These are phyloP conservation scores for Coelastrella sp. DNA, from an alignment of 139 green algal genomes.

Conservation along the genomic window DNA sequence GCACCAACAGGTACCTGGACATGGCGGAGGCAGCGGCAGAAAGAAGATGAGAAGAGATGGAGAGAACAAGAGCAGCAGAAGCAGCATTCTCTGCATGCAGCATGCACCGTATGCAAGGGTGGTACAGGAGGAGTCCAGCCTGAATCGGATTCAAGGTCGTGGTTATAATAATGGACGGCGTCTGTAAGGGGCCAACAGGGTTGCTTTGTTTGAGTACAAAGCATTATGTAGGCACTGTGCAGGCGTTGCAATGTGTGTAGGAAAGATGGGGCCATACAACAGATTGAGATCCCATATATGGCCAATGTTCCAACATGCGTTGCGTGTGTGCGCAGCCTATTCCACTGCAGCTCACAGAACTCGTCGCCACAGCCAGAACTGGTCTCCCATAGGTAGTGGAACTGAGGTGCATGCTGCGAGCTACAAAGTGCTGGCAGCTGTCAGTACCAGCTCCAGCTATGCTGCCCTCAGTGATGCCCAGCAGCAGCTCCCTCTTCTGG, in stretches of 20 bases:
- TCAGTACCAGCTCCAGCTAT: neutral
- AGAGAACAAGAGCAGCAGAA: neutral
- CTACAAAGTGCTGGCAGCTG: neutral
- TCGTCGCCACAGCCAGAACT: slow-evolving; percentile 3
- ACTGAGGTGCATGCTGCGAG: neutral
- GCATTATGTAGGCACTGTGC: neutral
- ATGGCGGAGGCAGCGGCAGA: neutral
- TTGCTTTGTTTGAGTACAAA: neutral
- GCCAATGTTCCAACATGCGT: neutral
- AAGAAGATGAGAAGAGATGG: neutral
- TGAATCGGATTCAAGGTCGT: neutral
- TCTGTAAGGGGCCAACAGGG: neutral
- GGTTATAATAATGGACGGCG: neutral
- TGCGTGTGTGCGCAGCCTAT: neutral
- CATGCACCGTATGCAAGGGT: neutral
- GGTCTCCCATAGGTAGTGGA: neutral
- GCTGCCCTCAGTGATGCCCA: slow-evolving; percentile 4
- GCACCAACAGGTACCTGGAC: slow-evolving; percentile 31
- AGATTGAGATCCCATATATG: too few species aligned
- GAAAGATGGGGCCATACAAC: too few species aligned
- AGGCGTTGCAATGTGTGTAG: neutral
- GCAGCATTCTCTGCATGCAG: neutral
- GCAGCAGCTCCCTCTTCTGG: slow-evolving; percentile 23
- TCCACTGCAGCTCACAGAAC: neutral
- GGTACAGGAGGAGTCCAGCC: too few species aligned